These are phyloP conservation scores for Claviceps digitariae DNA, from an alignment of 2,329 filamentous ascomycete genomes.

Conservation along the genomic window DNA sequence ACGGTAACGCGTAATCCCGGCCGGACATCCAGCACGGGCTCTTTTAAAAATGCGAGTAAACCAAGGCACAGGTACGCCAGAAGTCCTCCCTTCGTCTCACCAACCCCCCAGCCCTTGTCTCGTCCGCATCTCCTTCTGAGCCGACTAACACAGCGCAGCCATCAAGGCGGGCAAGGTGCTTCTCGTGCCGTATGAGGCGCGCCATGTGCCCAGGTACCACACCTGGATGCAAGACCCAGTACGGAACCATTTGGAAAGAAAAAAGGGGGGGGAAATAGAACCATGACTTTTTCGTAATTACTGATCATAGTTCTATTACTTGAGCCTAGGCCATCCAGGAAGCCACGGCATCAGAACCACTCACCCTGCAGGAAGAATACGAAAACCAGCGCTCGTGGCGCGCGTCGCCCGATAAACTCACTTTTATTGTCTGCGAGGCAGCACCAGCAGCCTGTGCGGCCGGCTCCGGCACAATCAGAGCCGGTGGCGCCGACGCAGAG, in stretches of 20 bases:
- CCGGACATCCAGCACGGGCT: background rate
- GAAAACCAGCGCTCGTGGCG: constrained; percentile 86
- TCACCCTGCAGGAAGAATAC: constrained; percentile 72
- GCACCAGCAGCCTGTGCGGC: background rate
- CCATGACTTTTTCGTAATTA: too few species aligned
- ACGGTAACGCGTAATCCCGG: background rate
- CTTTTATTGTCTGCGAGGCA: constrained; percentile 72
- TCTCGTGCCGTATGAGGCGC: constrained; percentile 70
- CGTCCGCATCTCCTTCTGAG: background rate
- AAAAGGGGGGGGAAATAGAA: too few species aligned
- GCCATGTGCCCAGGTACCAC: constrained; percentile 75
- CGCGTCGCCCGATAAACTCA: constrained; percentile 69
- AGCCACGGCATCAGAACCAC: constrained; percentile 76
- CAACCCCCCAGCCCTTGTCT: background rate
- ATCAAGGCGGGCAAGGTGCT: constrained; percentile 52
- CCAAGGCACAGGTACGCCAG: constrained; percentile 26
- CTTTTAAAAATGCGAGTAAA: constrained; percentile 28
- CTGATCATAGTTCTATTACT: background rate
- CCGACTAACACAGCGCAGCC: constrained; percentile 30
- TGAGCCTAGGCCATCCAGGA: constrained; percentile 56
- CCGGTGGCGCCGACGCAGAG: constrained; percentile 38
- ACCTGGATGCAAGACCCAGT: constrained; percentile 81
- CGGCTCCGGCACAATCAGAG: constrained; percentile 7
- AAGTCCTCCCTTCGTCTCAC: too few species aligned
- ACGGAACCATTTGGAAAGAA: constrained; percentile 8